A percentile compares a stretch with the other conserved stretches of the same genome.
Evolutionary conservation across 768 basidiomycete genomes (phyloP).

Genomic region (Scleroderma citrinum): DNA sequence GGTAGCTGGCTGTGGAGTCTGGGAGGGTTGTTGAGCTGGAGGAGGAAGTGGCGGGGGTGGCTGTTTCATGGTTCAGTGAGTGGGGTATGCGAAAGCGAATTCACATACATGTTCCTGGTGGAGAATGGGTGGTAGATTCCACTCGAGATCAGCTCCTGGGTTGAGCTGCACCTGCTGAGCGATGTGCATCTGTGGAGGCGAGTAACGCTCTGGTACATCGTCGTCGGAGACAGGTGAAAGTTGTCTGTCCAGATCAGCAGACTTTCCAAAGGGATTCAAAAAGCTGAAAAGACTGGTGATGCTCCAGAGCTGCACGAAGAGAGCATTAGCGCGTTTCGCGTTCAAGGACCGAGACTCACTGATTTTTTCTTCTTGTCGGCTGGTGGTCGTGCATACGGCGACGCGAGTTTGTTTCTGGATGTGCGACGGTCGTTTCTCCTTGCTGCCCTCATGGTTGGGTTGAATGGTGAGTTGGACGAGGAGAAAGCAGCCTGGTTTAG

Average conservation of each 20-base stretch:
- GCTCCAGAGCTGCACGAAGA: conserved; percentile 39
- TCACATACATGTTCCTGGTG: conserved; percentile 23
- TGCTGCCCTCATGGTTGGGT: conserved; percentile 49
- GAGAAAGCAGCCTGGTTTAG: conserved; percentile 21
- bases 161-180: conserved; percentile 15
- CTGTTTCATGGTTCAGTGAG: conserved; percentile 19
- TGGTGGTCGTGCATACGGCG: conserved; percentile 49
- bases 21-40: conserved; percentile 7
- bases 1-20: not conserved
- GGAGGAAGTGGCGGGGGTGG: conserved; percentile 15
- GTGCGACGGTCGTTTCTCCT: conserved; percentile 40
- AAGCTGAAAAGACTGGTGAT: conserved; percentile 44
- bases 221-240: conserved; percentile 16
- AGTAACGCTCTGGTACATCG: not conserved
- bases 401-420: conserved; percentile 34
- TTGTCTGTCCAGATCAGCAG: conserved; percentile 18
- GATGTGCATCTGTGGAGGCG: not conserved
- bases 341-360: conserved; percentile 25
- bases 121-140: conserved; percentile 12
- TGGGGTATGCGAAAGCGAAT: conserved; percentile 11
- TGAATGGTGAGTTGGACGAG: conserved; percentile 4
- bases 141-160: conserved; percentile 5
- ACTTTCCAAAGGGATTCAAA: conserved; percentile 41
- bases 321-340: conserved; percentile 3
- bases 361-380: conserved; percentile 39